Evolutionary conservation across 208 protist genomes (phyloP).

Genomic region (Leptomonas seymouri): DNA sequence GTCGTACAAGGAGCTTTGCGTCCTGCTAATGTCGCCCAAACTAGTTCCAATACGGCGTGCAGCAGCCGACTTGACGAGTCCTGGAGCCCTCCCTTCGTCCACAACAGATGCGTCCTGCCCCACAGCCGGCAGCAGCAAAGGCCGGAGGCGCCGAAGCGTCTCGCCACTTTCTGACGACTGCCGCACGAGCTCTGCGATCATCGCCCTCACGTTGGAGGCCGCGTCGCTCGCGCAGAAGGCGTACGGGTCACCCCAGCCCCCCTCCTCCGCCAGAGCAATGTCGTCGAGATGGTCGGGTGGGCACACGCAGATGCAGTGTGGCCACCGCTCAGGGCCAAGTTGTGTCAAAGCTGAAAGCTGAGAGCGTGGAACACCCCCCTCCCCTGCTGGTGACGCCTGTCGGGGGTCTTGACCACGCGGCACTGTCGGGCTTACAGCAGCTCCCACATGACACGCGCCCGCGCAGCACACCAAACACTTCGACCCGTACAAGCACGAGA

Average conservation of each 20-base stretch:
- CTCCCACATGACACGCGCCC: background rate
- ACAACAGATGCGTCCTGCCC: background rate
- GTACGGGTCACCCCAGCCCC: background rate
- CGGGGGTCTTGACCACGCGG: background rate
- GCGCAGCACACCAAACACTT: constrained; percentile 51
- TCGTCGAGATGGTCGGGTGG: constrained; percentile 27
- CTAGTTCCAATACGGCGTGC: background rate
- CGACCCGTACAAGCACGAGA: constrained; percentile 54
- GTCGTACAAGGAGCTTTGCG: background rate
- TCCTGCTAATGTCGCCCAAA: background rate
- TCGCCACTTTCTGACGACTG: background rate
- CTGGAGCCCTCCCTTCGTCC: constrained; percentile 1
- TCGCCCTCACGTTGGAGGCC: constrained; percentile 18
- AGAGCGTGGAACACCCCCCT: background rate
- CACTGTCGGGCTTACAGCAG: background rate
- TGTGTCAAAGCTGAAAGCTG: background rate
- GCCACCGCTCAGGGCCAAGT: constrained; percentile 13
- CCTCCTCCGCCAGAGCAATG: constrained; percentile 8
- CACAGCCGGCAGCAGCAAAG: constrained; percentile 1
- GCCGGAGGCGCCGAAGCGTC: background rate
- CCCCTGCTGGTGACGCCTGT: background rate
- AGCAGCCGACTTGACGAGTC: background rate
- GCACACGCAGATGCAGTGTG: constrained; percentile 48
- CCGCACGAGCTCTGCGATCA: constrained; percentile 23
- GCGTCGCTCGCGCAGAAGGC: background rate